Percentiles rank a stretch among this genome's conserved stretches.
Conservation (phyloP, 73 alveolate species). For the Effrenium voratum region DNA sequence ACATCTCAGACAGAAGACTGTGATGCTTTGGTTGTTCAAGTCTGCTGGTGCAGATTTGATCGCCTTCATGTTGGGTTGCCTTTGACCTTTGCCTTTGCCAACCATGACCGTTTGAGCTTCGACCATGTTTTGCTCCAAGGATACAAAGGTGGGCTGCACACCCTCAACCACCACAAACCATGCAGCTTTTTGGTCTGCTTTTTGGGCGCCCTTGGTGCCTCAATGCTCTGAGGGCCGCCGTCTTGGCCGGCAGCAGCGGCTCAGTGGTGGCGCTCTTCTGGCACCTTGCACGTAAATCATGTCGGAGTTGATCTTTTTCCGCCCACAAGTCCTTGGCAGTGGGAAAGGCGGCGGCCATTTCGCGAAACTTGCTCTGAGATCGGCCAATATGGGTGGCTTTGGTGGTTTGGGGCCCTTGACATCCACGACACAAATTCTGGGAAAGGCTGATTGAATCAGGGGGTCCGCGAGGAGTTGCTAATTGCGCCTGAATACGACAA, state of each 20-base stretch:
- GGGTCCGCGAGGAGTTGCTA: too few species aligned
- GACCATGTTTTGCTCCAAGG: not conserved
- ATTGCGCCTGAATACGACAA: too few species aligned
- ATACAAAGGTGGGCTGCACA: not conserved
- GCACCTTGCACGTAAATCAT: not conserved
- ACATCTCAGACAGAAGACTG: too few species aligned
- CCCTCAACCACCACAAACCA: not conserved
- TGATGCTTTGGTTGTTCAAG: too few species aligned
- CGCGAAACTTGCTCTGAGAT: not conserved
- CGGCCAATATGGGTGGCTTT: not conserved
- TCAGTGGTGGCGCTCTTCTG: slow-evolving; percentile 67
- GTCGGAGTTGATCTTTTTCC: not conserved
- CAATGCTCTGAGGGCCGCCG: slow-evolving; percentile 37
- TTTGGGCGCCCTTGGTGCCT: not conserved
- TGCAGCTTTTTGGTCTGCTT: not conserved
- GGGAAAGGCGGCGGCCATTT: not conserved
- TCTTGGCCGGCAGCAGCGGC: slow-evolving; percentile 90
- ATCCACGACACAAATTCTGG: too few species aligned
- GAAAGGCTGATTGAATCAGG: too few species aligned
- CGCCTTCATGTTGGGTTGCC: too few species aligned
- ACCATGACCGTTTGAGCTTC: not conserved
- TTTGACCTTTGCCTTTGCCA: too few species aligned
- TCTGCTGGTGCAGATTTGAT: too few species aligned
- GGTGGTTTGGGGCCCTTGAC: too few species aligned
- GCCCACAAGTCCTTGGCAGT: not conserved